A percentile compares a stretch with the other conserved stretches of the same genome.
Evolutionary conservation across 2,329 filamentous ascomycete species (phyloP).

Genomic region (Pseudocercospora fijiensis): DNA sequence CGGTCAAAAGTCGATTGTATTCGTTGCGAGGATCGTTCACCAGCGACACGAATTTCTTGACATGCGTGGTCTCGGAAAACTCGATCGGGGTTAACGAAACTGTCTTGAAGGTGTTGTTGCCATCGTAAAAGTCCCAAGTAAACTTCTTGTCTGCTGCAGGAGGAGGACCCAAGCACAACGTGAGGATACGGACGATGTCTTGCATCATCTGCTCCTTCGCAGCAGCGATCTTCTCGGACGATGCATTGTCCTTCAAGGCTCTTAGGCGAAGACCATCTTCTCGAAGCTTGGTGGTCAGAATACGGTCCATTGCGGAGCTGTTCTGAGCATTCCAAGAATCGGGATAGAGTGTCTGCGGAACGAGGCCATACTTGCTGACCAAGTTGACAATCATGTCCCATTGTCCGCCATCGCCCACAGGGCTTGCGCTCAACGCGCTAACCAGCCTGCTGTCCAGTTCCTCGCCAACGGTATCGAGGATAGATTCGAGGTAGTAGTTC

Average conservation of each 20-base stretch:
- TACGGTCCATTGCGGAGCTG: slow-evolving; percentile 66
- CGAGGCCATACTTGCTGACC: slow-evolving; percentile 79
- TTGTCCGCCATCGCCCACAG: slow-evolving; percentile 79
- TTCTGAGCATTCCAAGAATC: slow-evolving; percentile 77
- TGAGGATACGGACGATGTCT: slow-evolving; percentile 78
- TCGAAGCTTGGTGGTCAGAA: slow-evolving; percentile 82
- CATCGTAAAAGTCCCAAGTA: slow-evolving; percentile 76
- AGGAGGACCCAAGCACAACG: slow-evolving; percentile 76
- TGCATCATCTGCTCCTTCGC: slow-evolving; percentile 73
- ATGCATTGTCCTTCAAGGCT: slow-evolving; percentile 48
- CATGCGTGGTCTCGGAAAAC: slow-evolving; percentile 67
- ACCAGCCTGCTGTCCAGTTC: slow-evolving; percentile 72
- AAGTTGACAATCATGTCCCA: slow-evolving; percentile 92
- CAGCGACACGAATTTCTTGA: slow-evolving; percentile 72
- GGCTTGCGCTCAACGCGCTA: slow-evolving; percentile 64
- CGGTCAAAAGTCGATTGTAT: slow-evolving; percentile 69
- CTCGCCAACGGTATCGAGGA: slow-evolving; percentile 70
- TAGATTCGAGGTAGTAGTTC: slow-evolving; percentile 84
- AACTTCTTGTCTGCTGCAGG: slow-evolving; percentile 69
- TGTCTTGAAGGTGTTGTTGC: slow-evolving; percentile 61
- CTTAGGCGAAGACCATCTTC: slow-evolving; percentile 76
- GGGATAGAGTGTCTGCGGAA: slow-evolving; percentile 77
- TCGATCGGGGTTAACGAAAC: slow-evolving; percentile 65
- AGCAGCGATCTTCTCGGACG: slow-evolving; percentile 43
- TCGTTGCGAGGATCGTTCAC: slow-evolving; percentile 82